Base-by-base conservation (phyloP, 73 alveolate species). In the Tetrahymena borealis region DNA sequence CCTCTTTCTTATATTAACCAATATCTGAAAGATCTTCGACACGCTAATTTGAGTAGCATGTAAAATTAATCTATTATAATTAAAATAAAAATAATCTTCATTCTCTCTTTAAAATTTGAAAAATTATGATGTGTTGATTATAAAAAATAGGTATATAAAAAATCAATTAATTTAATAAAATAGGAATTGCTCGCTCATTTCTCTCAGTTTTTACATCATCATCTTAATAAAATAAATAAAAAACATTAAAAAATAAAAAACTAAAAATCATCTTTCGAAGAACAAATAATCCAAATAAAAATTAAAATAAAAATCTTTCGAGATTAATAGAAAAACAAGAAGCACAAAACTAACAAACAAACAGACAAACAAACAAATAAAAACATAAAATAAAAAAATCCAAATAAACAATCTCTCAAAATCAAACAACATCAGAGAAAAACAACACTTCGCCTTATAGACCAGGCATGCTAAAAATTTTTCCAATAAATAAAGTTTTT, bases 161-260 rank as follows among this genome's bases (percentile, higher is more conserved):
- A 60, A 60, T 60, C n/a, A 24, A 60, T 60, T 60, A 60, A 60
- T 60, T 60, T 60, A 60, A 60, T 39, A 9, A 9, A 39, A 9
- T 60, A 60, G 85, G 85, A 60, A 60, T 60, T 15, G 85, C 85
- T 60, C 85, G 85, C 85, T 60, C 85, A 60, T 60, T 60, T 60
- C 85, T 60, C 85, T 60, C 85, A 60, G 85, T 60, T 60, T 60
- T 60, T 60, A 60, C 85, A 60, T 60, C 85, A 60, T 60, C 85
- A 60, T 60, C 85, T 60, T 24, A 60, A 10, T 60, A 60, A 60
- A 24, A 24, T 60, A 6, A n/a, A 60, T n/a, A 3, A 60, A 60
- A 60, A 60, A 24, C n/a, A 60, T 24, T 24, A 60, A 60, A 4
- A 18, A 43, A 13, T 1, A 43, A 43, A 43, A 9, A 43, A 6